Percentiles rank a stretch among this genome's conserved stretches.
phyloP scores from a whole-genome alignment of 306 rosid species.

The Inga leiocalycina region DNA sequence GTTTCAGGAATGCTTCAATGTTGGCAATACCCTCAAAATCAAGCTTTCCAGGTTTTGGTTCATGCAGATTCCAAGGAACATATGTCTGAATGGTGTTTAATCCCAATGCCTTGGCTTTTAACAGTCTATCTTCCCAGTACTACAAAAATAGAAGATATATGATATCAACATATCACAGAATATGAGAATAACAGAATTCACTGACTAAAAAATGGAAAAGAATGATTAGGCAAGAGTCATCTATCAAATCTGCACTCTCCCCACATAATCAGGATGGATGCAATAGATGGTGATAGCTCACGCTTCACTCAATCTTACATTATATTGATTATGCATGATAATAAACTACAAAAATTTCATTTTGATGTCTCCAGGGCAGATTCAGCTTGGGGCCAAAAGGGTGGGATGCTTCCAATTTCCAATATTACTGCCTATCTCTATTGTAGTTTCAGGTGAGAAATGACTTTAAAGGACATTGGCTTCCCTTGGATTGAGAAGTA shows the following conservation, averaged over 20 bases:
- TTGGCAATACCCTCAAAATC: slow-evolving; percentile 80
- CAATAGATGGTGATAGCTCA: slow-evolving; percentile 15
- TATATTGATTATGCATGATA: background rate
- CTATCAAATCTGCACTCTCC: background rate
- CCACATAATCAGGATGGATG: background rate
- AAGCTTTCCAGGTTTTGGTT: slow-evolving; percentile 69
- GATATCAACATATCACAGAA: slow-evolving; percentile 20
- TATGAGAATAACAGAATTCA: slow-evolving; percentile 30
- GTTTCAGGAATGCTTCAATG: slow-evolving; percentile 70
- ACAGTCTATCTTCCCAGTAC: slow-evolving; percentile 96
- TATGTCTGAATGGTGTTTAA: slow-evolving; percentile 89
- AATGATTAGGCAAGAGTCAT: slow-evolving; percentile 6
- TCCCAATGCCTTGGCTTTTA: slow-evolving; percentile 93
- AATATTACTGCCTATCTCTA: background rate
- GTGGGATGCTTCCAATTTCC: background rate
- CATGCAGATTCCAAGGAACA: slow-evolving; percentile 95
- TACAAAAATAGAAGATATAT: slow-evolving; percentile 46
- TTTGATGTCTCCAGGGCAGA: background rate
- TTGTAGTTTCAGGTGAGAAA: background rate
- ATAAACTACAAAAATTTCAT: background rate
- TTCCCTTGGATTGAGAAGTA: background rate
- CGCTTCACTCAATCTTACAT: background rate
- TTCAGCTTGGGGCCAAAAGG: background rate
- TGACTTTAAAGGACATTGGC: background rate
- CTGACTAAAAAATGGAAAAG: background rate